Evolutionary conservation across 2,329 filamentous ascomycete genomes (phyloP).

Genomic region (Aspergillus udagawae): DNA sequence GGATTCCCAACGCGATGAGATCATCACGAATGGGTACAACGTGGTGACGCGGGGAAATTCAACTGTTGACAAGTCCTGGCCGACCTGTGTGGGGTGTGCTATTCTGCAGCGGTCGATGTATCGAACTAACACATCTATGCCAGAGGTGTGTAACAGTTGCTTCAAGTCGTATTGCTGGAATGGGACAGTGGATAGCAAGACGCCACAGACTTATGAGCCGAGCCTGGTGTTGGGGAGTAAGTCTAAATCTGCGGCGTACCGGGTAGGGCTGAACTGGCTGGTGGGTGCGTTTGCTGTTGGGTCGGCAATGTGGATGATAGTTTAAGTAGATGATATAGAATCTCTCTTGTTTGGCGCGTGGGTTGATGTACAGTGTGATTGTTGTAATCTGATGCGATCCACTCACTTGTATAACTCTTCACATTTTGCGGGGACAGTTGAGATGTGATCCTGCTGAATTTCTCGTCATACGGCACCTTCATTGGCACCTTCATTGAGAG

Average conservation of each 20-base stretch:
- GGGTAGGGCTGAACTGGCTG: background rate
- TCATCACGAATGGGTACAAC: slow-evolving; percentile 83
- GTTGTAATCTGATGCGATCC: too few relatives aligned
- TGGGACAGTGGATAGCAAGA: slow-evolving; percentile 56
- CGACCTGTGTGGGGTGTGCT: slow-evolving; percentile 81
- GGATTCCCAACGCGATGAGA: slow-evolving; percentile 64
- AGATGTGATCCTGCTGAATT: too few relatives aligned
- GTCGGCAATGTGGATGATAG: background rate
- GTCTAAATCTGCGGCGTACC: background rate
- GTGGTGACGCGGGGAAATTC: slow-evolving; percentile 78
- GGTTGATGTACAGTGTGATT: too few relatives aligned
- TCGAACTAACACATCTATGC: slow-evolving; percentile 65
- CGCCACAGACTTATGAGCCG: slow-evolving; percentile 42
- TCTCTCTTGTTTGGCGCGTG: too few relatives aligned
- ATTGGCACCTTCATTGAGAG: too few relatives aligned
- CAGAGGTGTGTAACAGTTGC: slow-evolving; percentile 69
- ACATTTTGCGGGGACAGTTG: too few relatives aligned
- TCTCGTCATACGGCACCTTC: too few relatives aligned
- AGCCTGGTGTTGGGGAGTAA: background rate
- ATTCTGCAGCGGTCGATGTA: slow-evolving; percentile 72
- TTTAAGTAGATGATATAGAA: background rate
- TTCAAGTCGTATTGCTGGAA: slow-evolving; percentile 90
- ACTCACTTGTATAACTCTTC: too few relatives aligned
- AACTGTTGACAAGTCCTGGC: slow-evolving; percentile 71
- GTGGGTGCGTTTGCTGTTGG: background rate